Base-by-base conservation (phyloP, 306 rosid species). In the Glycine tomentella region DNA sequence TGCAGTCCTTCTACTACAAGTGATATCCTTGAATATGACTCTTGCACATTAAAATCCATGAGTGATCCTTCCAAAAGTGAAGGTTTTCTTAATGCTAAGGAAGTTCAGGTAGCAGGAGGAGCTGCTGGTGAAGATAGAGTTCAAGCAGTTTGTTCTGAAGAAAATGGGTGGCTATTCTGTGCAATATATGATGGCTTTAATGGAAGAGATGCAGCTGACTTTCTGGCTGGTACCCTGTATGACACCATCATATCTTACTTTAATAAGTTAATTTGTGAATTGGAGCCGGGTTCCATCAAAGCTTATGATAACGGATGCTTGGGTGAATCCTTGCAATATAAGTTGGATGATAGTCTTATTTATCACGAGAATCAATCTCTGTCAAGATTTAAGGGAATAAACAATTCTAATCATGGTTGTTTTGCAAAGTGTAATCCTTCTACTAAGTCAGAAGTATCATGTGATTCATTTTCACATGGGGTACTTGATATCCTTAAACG, bases 121-220 rank as follows among this genome's bases (percentile, higher is more conserved):
- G 98, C 99, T 74, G 99, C 99, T 17, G 99, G 99, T 68, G 99
- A 96, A 87, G 99, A 96, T 79, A 90, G 99, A 87, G 99, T 96
- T 83, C 99, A 96, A 81, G 99, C 98, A 3, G 98, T 93, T 68
- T 96, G 98, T 86, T 96, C 97, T 69, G 99, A 96, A 88, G 99
- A 96, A 84, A 90, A 92, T 75, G 99, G 97, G 3, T 96, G 98
- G 99, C 97, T 96, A 62, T 93, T 90, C 86, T 93, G 99, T 88
- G 94, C 93, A 83, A 93, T 96, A 81, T 96, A 92, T 80, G 98
- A 96, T 51, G 99, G 99, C 20, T 96, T 96, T 86, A 96, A 96
- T 75, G 99, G 98, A 61, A 89, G 99, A 88, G 99, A 96, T 16
- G 99, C 98, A 12, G 99, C 99, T 11, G 99, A 96, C 81, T 96